Conservation (phyloP, 768 basidiomycete genomes). For the Hygrocybe punicea region DNA sequence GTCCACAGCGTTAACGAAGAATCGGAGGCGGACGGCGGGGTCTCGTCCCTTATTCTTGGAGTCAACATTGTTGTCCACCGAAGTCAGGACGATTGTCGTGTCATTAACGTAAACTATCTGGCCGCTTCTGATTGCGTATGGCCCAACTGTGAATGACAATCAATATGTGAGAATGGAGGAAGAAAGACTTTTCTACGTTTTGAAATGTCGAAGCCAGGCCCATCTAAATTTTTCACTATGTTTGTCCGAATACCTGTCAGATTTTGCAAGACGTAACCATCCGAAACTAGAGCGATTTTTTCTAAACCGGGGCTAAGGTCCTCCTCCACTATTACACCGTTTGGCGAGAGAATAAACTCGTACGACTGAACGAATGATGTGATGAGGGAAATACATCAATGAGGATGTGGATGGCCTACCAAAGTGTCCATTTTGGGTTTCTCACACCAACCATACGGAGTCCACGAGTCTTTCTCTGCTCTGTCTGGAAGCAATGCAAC, state of each 20-base stretch:
- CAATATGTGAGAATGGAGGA: constrained; percentile 2
- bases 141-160: constrained; percentile 57
- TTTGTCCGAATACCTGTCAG: constrained; percentile 74
- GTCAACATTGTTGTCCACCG: constrained; percentile 20
- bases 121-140: constrained; percentile 73
- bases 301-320: constrained; percentile 64
- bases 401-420: constrained; percentile 42
- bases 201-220: constrained; percentile 81
- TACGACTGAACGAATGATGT: constrained; percentile 51
- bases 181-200: constrained; percentile 54
- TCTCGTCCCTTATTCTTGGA: constrained; percentile 22
- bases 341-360: constrained; percentile 73
- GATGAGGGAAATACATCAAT: constrained; percentile 1
- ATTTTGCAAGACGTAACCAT: constrained; percentile 76
- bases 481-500: constrained; percentile 51
- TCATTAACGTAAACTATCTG: constrained; percentile 84
- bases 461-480: constrained; percentile 58
- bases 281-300: constrained; percentile 58
- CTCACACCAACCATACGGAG: constrained; percentile 71
- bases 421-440: constrained; percentile 63
- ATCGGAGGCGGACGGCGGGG: constrained; percentile 54
- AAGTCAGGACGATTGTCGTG: constrained; percentile 39
- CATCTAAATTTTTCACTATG: constrained; percentile 76
- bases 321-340: constrained; percentile 54
- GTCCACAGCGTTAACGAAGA: constrained; percentile 54